Evolutionary conservation across 1,139 yeast genomes (phyloP).

Genomic region (Debaryomyces coudertii): DNA sequence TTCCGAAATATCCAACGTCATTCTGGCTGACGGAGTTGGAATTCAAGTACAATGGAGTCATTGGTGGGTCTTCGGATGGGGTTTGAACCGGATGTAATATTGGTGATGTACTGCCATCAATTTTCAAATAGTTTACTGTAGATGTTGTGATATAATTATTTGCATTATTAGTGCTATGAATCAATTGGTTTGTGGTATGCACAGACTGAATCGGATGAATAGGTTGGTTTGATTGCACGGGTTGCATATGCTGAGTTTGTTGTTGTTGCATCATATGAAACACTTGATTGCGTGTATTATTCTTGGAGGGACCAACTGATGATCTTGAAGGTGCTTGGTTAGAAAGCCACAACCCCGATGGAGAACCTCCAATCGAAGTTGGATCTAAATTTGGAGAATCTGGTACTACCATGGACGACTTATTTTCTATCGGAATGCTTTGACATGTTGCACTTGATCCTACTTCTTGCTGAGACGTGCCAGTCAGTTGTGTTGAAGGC

Average conservation of each 20-base stretch:
- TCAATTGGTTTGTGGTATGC: constrained; percentile 9
- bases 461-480: constrained; percentile 12
- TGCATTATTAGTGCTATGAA: background rate
- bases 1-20: constrained; percentile 19
- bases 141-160: constrained; percentile 14
- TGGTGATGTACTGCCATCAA: constrained; percentile 38
- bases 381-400: constrained; percentile 59
- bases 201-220: constrained; percentile 9
- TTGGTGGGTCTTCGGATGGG: constrained; percentile 48
- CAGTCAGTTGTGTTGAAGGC: constrained; percentile 27
- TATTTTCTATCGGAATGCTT: constrained; percentile 32
- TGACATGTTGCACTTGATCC: constrained; percentile 24
- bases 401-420: constrained; percentile 31
- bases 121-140: constrained; percentile 9
- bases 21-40: constrained; percentile 10
- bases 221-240: background rate
- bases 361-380: constrained; percentile 56
- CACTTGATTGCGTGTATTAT: constrained; percentile 22
- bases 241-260: background rate
- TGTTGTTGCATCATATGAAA: constrained; percentile 21
- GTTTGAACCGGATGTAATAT: constrained; percentile 47
- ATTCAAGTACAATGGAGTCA: constrained; percentile 48
- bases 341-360: constrained; percentile 56
- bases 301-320: constrained; percentile 25
- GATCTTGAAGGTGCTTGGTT: constrained; percentile 56